Base-by-base conservation (phyloP, 1,139 yeast species). In the Diutina mesorugosa region DNA sequence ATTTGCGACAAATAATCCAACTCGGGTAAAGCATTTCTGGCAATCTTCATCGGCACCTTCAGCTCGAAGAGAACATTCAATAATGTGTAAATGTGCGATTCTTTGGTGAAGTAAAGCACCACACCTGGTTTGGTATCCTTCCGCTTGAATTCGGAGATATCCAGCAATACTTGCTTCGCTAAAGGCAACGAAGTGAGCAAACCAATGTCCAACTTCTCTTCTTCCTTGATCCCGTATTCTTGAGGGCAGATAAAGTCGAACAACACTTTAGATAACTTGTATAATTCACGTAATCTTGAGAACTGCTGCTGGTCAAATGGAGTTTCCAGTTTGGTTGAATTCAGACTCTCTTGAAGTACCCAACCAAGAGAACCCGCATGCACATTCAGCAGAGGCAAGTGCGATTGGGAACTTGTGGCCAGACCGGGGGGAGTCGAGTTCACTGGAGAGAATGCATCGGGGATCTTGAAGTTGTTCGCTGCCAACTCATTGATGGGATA, bases 161-260 rank as follows among this genome's bases (percentile, higher is more conserved):
- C 98, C 47, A 79, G 75, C 56, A 93, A 70, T 50, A 95, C 87
- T 70, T 90, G 96, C 68, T 85, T 88, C 1, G 97, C 96, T 63
- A 95, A 78, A 2, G 99, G 99, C 64, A 95, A 78, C 1, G 97
- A 90, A 0, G 99, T 95, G 63, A 95, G 76, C 59, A 95, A 74
- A 2, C 99, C 99, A 73, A 95, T 95, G 68, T 95, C 99, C 60
- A 95, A 77, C 67, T 95, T 95, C 68, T 95, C 99, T 66, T 87
- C 88, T 65, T 90, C 96, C 61, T 91, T 91, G 62, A 95, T 95
- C 61, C 99, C 99, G 67, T 95, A 95, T 67, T 95, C 99, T 70
- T 95, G 98, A 12, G 99, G 99, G 70, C 99, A 93, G 56, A 95
- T 90, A 65, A 93, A 93, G 71, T 95, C 99, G 72, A 95, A 95